Evolutionary conservation across 495 filamentous ascomycete species (phyloP), one percentile per base, ranked within the genome.

Genomic region (Rostrohypoxylon terebratum): DNA sequence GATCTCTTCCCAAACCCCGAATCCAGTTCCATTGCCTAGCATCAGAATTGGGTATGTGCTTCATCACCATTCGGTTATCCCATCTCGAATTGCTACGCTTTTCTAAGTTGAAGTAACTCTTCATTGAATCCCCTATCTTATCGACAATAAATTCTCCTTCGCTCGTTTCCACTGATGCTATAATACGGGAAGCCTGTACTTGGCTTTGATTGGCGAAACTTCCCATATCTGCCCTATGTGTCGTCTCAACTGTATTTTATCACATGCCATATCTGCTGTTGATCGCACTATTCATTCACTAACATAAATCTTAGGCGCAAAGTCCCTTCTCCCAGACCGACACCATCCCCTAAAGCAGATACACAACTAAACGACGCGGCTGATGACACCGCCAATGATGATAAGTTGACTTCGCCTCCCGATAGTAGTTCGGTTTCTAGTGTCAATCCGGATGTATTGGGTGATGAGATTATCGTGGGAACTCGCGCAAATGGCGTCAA

Each of bases 401-500:
- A 72, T 42, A 77, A 78, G 16, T 64, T 81, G 18, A 78, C 78
- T 50, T 71, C 79, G 4, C 78, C 76, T n/a, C 75, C 78, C 6
- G 75, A 81, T 48, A 75, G 44, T 16, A 79, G 73, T 18, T 76
- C 77, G 8, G 70, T 79, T 14, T 82, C 83, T 0, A 84, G 80
- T 47, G 60, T 73, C 5, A 77, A 77, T 9, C 74, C 76, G 3
- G 79, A 81, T 38, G 73, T 77, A 34, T 50, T 81, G 2, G 78
- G 81, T 28, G 83, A 84, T 61, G 82, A 83, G 74, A 86, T 86
- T 57, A 78, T 86, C 8, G 83, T 85, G 16, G 80, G 81, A 14
- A 82, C 78, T 28, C 79, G 80, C 4, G 74, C 77, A 20, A 77
- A 81, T 72, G 77, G 67, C 1, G 72, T 61, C 59, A 72, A 75